phyloP scores from a whole-genome alignment of 2,329 filamentous ascomycete species.

The Rutstroemia sp. region DNA sequence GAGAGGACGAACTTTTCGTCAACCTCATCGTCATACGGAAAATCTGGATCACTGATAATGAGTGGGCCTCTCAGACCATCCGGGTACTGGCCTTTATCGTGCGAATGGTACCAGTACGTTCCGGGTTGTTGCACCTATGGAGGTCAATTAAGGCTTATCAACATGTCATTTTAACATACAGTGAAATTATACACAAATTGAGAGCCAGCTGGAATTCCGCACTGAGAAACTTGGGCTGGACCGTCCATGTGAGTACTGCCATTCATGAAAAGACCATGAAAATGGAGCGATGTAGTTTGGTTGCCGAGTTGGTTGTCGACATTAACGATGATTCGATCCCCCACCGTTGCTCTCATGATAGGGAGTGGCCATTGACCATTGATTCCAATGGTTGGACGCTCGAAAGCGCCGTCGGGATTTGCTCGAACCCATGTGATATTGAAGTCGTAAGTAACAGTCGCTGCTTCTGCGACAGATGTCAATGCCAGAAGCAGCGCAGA shows the following conservation, averaged over 20 bases:
- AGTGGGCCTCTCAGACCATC: slow-evolving; percentile 51
- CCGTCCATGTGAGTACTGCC: slow-evolving; percentile 65
- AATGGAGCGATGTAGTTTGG: slow-evolving; percentile 57
- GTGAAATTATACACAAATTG: slow-evolving; percentile 64
- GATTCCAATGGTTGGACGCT: slow-evolving; percentile 66
- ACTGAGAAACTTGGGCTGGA: slow-evolving; percentile 58
- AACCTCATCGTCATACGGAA: slow-evolving; percentile 40
- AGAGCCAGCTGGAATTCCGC: slow-evolving; percentile 54
- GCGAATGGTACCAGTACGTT: slow-evolving; percentile 71
- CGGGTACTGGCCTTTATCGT: slow-evolving; percentile 47
- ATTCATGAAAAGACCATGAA: slow-evolving; percentile 66
- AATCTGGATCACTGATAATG: slow-evolving; percentile 46
- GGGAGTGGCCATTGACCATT: slow-evolving; percentile 73
- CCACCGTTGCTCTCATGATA: slow-evolving; percentile 52
- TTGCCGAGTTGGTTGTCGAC: slow-evolving; percentile 39
- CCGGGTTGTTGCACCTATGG: slow-evolving; percentile 52
- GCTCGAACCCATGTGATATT: slow-evolving; percentile 64
- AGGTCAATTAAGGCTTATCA: slow-evolving; percentile 26
- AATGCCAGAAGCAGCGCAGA: slow-evolving; percentile 24
- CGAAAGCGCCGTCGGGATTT: slow-evolving; percentile 61
- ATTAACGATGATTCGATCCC: slow-evolving; percentile 43
- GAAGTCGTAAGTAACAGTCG: slow-evolving; percentile 54
- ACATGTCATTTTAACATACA: slow-evolving; percentile 30
- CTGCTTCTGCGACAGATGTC: slow-evolving; percentile 33
- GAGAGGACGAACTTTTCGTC: slow-evolving; percentile 51